These are phyloP conservation scores for Stagonosporopsis chrysanthemi DNA, from an alignment of 2,329 filamentous ascomycete species.

Conservation along the genomic window DNA sequence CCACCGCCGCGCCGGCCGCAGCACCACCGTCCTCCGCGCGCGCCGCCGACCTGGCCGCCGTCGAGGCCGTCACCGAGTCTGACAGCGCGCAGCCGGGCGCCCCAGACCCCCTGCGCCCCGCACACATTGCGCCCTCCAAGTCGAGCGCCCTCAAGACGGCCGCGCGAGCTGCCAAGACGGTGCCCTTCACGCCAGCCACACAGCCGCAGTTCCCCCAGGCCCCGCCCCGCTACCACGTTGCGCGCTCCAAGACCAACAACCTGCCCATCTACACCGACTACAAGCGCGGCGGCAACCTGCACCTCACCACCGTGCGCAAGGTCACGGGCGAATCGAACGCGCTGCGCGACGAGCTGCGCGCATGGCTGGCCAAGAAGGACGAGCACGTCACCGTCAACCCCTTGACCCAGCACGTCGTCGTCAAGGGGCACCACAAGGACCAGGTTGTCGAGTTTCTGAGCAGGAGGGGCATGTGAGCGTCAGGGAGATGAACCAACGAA, in stretches of 20 bases:
- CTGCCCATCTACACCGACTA: slow-evolving; percentile 78
- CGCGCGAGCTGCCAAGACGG: slow-evolving; percentile 10
- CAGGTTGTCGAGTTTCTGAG: slow-evolving; percentile 26
- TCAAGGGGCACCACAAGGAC: slow-evolving; percentile 38
- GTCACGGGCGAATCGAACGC: slow-evolving; percentile 74
- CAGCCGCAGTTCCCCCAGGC: slow-evolving; percentile 23
- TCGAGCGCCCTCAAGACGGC: slow-evolving; percentile 14
- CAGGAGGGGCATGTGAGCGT: slow-evolving; percentile 28
- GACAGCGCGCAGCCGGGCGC: slow-evolving; percentile 41
- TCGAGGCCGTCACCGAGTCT: slow-evolving; percentile 45
- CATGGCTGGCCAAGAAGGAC: slow-evolving; percentile 64
- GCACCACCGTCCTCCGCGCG: slow-evolving; percentile 27
- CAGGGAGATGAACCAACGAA: too few species aligned
- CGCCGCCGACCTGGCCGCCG: slow-evolving; percentile 42
- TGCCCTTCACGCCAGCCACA: slow-evolving; percentile 18
- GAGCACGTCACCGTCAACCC: slow-evolving; percentile 64
- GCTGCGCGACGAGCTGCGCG: slow-evolving; percentile 69
- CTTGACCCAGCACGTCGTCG: slow-evolving; percentile 72
- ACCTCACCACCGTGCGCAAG: slow-evolving; percentile 78
- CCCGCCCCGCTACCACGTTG: slow-evolving; percentile 70
- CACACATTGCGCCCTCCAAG: slow-evolving; percentile 9
- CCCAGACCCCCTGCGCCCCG: slow-evolving; percentile 25
- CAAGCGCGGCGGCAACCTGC: slow-evolving; percentile 78
- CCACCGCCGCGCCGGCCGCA: slow-evolving; percentile 36
- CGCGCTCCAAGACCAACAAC: slow-evolving; percentile 73